Evolutionary conservation across 257 asterid species (phyloP), one percentile per base, ranked within the genome.

Genomic region (Knoxia roxburghii): DNA sequence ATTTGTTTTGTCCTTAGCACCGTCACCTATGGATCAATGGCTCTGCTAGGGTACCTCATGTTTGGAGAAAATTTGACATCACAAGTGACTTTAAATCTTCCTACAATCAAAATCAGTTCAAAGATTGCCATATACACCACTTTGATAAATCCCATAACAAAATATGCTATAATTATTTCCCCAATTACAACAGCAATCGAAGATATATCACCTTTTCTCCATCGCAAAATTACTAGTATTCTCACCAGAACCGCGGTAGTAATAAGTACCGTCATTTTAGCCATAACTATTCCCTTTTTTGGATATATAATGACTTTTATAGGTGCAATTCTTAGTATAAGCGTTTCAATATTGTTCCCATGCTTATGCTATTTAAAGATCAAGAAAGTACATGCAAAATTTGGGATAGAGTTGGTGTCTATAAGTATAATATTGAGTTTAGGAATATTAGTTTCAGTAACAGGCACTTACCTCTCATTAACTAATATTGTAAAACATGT

Each of bases 331-430:
- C 43, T 78, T 12, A 54, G 81, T 5, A 70, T 75, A 6, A 73
- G 77, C 4, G 78, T 67, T 0, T 71, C 88, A 0, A 72, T 87
- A 14, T 64, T 87, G 67, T 75, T 85, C 73, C 88, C 89, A 7
- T 81, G 91, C 60, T 4, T 82, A 0, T 87, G 84, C 43, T 85
- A 83, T 61, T 59, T 83, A n/a, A 87, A 76, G 76, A 81, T 85
- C 70, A 73, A 60, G 64, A 72, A 72, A 55, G 65, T 61, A 40
- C 61, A 68, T 4, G n/a, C 49, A 35, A 62, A 24, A 1, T 43
- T 78, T 46, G 84, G 81, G 30, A 2, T 39, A 6, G 80, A 79
- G 69, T 60, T 80, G 8, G 6, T 78, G 1, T 32, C 75, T 54
- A 81, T 77, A 61, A 7, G 56, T 15, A 23, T 67, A 3, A 68